Base-by-base conservation (phyloP, 2,329 filamentous ascomycete genomes). In the Neoscytalidium dimidiatum region DNA sequence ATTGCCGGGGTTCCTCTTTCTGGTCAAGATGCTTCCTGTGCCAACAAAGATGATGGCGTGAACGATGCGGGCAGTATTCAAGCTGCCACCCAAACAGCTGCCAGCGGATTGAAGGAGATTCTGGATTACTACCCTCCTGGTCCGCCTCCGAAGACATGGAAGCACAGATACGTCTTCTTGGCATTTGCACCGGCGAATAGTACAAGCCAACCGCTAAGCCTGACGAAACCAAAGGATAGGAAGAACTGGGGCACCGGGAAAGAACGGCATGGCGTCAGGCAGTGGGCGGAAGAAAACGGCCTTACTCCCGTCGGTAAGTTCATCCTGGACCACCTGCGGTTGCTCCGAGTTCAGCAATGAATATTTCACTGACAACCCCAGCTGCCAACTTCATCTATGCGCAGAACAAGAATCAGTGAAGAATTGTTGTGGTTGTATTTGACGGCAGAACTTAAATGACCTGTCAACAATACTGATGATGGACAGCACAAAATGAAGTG, bases 141-240 rank as follows among this genome's bases (percentile, higher is more conserved):
- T 5, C 85, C 85, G 31, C 85, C 85, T 0, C 74, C 79, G 6
- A 83, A 84, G 74, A 87, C 85, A 0, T 84, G 84, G 2, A 82
- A 82, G 69, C 85, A 87, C 69, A 78, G 85, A 62, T 87, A 87
- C 71, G 82, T 87, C 3, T 85, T 87, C 67, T 74, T 86, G 4
- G 77, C 84, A 6, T 76, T 86, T 64, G 80, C 72, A 68, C 80
- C 75, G 14, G 72, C 66, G 64, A 83, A 83, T 63, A 77, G 79
- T 7, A 82, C 81, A 8, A 78, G 71, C 13, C 75, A 78, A 63
- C 68, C 69, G 21, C 62, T 83, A 57, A 70, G 80, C 66, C 68
- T 86, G 66, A 80, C 72, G 17, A 78, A 73, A 66, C 85, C 85
- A 0, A 73, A 75, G 57, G 78, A 83, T n/a, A 73, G 84, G 38